Conservation (phyloP, 208 protist species). For the Strigomonas oncopelti region DNA sequence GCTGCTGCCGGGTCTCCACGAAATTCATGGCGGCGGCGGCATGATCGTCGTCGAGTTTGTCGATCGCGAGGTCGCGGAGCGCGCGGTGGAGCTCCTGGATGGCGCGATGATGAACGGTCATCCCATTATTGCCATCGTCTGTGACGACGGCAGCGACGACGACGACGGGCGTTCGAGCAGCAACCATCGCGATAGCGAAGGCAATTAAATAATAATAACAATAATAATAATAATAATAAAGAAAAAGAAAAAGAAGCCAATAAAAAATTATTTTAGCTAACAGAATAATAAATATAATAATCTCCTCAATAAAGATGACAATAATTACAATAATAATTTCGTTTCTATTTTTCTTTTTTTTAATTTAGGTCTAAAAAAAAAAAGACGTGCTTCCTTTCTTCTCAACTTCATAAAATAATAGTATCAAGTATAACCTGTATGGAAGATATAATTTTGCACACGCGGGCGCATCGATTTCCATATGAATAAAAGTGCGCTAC, state of each 20-base stretch:
- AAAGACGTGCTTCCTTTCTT: no score
- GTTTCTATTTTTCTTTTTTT: no score
- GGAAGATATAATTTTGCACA: no score
- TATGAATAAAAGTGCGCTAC: no score
- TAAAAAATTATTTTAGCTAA: not conserved
- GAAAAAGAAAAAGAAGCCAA: not conserved
- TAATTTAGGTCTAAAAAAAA: no score
- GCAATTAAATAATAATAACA: not conserved
- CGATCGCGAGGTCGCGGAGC: slow-evolving; percentile 23
- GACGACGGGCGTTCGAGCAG: slow-evolving; percentile 1
- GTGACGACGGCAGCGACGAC: no score
- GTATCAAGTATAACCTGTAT: no score
- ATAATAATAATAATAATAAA: slow-evolving; percentile 11
- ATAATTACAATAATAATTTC: no score
- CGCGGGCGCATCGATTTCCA: no score
- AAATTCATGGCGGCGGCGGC: slow-evolving; percentile 54
- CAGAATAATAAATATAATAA: slow-evolving; percentile 12
- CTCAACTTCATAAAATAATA: no score
- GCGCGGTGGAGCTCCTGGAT: slow-evolving; percentile 44
- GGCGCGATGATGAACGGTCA: slow-evolving; percentile 70
- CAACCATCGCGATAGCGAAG: not conserved
- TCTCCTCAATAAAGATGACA: not conserved
- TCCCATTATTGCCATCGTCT: slow-evolving; percentile 50
- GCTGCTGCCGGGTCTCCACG: slow-evolving; percentile 35
- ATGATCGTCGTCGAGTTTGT: slow-evolving; percentile 64